These are phyloP conservation scores for Marvania coccoides DNA, from an alignment of 139 green algal genomes.

Conservation along the genomic window DNA sequence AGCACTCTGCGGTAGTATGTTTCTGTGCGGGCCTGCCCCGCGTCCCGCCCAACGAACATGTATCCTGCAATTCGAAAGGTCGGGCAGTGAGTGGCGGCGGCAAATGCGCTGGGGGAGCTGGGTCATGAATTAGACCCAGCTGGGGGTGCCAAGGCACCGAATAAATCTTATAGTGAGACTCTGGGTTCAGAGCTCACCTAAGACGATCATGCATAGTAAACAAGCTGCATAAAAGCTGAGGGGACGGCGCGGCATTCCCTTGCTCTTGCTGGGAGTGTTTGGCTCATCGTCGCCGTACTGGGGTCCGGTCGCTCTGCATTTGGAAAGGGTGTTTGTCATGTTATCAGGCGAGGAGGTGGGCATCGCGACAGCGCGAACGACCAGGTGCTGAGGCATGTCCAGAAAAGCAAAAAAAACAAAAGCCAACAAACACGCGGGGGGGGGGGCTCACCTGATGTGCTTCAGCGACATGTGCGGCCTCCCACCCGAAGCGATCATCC, in stretches of 20 bases:
- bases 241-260: neutral
- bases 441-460: too few relatives aligned
- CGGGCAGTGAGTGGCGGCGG: neutral
- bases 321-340: too few relatives aligned
- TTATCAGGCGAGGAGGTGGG: too few relatives aligned
- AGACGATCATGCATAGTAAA: neutral
- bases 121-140: too few relatives aligned
- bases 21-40: conserved; percentile 4
- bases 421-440: too few relatives aligned
- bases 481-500: too few relatives aligned
- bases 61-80: neutral
- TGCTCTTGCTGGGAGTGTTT: conserved; percentile 26
- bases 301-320: too few relatives aligned
- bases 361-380: neutral
- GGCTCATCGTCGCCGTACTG: neutral
- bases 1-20: conserved; percentile 26
- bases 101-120: neutral
- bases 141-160: too few relatives aligned
- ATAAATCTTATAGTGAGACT: too few relatives aligned
- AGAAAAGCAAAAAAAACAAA: neutral
- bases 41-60: conserved; percentile 8
- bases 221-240: neutral
- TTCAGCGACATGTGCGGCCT: too few relatives aligned
- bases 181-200: too few relatives aligned
- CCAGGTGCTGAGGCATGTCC: neutral